Conservation (phyloP, 2,329 filamentous ascomycete genomes). For the Aspergillus neotritici region DNA sequence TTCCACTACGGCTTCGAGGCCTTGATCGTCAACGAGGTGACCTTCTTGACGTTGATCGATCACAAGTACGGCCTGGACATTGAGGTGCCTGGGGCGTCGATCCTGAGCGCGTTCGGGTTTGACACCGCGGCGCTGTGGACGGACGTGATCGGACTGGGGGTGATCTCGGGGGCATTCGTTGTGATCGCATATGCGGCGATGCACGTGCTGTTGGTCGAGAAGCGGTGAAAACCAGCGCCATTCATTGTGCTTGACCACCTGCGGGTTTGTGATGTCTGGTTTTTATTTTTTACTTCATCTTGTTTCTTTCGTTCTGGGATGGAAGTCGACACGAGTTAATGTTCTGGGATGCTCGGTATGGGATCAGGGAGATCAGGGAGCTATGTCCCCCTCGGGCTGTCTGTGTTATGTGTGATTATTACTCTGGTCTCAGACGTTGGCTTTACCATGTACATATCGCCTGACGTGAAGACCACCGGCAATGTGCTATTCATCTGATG, state of each 20-base stretch:
- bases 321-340: too few species aligned
- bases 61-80: slow-evolving; percentile 96
- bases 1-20: slow-evolving; percentile 98
- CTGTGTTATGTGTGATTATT: too few species aligned
- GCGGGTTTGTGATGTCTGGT: background rate
- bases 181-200: slow-evolving; percentile 85
- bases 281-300: slow-evolving; percentile 2
- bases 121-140: slow-evolving; percentile 78
- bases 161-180: slow-evolving; percentile 79
- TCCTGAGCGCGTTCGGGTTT: slow-evolving; percentile 92
- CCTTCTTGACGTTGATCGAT: slow-evolving; percentile 81
- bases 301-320: background rate
- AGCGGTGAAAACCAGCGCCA: slow-evolving; percentile 58
- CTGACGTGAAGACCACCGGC: too few species aligned
- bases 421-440: too few species aligned
- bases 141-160: slow-evolving; percentile 73
- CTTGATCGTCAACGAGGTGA: slow-evolving; percentile 94
- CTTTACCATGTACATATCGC: too few species aligned
- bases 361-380: too few species aligned
- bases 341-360: too few species aligned
- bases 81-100: slow-evolving; percentile 88
- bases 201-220: slow-evolving; percentile 90
- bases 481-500: too few species aligned
- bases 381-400: too few species aligned
- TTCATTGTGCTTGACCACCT: too few species aligned